Conservation (phyloP, 2,329 filamentous ascomycete species). For the Hymenoscyphus fructigenus region DNA sequence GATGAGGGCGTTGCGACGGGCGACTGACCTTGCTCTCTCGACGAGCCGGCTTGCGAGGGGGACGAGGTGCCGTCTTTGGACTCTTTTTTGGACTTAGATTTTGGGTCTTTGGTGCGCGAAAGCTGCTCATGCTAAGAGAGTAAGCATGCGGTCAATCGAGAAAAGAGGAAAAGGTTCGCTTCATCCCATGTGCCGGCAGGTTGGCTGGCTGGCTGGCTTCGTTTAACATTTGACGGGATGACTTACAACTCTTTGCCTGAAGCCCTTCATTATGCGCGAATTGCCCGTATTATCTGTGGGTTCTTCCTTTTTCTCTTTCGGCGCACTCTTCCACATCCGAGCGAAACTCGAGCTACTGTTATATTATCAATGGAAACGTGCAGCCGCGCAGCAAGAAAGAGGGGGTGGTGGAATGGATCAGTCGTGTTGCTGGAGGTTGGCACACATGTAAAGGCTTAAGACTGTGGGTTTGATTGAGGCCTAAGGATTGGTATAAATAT, state of each 20-base stretch:
- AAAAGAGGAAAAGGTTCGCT: conserved; percentile 7
- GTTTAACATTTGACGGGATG: conserved; percentile 21
- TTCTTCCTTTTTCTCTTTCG: neutral
- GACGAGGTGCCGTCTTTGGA: conserved; percentile 77
- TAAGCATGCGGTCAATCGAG: conserved; percentile 41
- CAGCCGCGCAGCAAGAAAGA: neutral
- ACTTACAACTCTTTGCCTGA: conserved; percentile 94
- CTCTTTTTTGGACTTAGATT: conserved; percentile 69
- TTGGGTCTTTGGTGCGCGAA: conserved; percentile 80
- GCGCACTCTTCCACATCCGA: conserved; percentile 2
- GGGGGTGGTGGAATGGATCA: conserved; percentile 3
- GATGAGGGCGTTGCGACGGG: conserved; percentile 77
- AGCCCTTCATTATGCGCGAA: conserved; percentile 80
- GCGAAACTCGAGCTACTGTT: neutral
- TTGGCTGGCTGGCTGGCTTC: neutral
- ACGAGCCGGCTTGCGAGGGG: conserved; percentile 54
- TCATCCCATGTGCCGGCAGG: neutral
- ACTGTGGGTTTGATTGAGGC: neutral
- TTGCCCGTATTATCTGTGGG: conserved; percentile 7
- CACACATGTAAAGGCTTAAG: neutral
- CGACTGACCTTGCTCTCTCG: conserved; percentile 58
- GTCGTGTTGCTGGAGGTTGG: neutral
- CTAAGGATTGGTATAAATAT: neutral
- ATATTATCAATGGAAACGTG: neutral
- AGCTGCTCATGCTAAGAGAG: conserved; percentile 72